These are phyloP conservation scores for Pseudogymnoascus sp. DNA, from an alignment of 2,329 filamentous ascomycete genomes.

Conservation along the genomic window DNA sequence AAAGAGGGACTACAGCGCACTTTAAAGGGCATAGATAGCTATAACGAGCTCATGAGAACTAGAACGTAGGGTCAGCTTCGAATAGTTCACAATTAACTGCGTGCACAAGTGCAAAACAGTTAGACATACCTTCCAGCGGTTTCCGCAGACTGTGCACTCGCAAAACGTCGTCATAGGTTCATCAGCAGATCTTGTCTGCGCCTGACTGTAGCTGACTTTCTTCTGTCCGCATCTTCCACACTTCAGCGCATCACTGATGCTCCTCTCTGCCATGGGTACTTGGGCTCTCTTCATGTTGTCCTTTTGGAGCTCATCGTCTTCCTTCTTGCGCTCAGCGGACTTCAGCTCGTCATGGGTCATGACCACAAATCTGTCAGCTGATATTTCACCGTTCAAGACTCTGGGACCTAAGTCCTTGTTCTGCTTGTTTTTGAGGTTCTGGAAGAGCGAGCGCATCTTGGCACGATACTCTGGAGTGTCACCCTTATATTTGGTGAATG, in stretches of 20 bases:
- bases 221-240: conserved; percentile 90
- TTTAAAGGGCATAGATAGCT: not conserved
- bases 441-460: conserved; percentile 87
- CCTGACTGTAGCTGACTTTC: conserved; percentile 92
- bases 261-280: conserved; percentile 86
- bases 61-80: conserved; percentile 1
- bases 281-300: conserved; percentile 98
- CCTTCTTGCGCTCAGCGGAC: conserved; percentile 69
- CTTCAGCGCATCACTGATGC: conserved; percentile 76
- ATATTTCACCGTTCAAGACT: conserved; percentile 68
- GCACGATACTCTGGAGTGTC: conserved; percentile 69
- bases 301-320: conserved; percentile 68
- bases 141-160: conserved; percentile 61
- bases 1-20: conserved; percentile 1
- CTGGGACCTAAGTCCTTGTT: conserved; percentile 70
- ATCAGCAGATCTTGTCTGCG: conserved; percentile 90
- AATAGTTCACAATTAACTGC: conserved; percentile 3
- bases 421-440: conserved; percentile 88
- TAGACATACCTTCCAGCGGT: conserved; percentile 60
- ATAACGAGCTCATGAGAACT: conserved; percentile 26
- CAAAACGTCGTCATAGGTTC: conserved; percentile 81
- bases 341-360: conserved; percentile 92
- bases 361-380: conserved; percentile 64
- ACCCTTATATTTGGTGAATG: conserved; percentile 60
- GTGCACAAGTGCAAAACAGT: conserved; percentile 7